phyloP scores from a whole-genome alignment of 164 flowering plant genomes.

The Sextonia rubra region DNA sequence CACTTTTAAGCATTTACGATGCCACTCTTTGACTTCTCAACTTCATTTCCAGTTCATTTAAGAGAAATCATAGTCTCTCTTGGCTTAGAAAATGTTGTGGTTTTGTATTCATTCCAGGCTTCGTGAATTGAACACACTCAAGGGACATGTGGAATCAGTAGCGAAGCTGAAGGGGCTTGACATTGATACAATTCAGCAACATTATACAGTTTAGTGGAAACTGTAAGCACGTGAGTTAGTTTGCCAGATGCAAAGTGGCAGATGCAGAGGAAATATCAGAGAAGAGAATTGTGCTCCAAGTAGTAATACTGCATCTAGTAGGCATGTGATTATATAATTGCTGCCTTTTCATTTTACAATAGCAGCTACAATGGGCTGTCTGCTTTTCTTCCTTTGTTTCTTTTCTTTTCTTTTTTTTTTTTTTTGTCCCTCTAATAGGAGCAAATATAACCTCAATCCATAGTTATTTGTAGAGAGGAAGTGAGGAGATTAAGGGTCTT shows the following conservation, averaged over 20 bases:
- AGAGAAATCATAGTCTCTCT: not conserved
- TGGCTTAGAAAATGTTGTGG: not conserved
- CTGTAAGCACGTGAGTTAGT: not conserved
- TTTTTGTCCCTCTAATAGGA: too few species aligned
- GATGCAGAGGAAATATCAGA: not conserved
- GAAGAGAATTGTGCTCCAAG: conserved; percentile 1
- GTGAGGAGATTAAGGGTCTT: too few species aligned
- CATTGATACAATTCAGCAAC: conserved; percentile 70
- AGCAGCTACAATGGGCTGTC: not conserved
- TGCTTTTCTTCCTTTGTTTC: too few species aligned
- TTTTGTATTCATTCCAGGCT: conserved; percentile 31
- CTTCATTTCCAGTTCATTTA: not conserved
- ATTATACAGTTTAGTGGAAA: conserved; percentile 50
- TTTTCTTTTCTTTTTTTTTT: too few species aligned
- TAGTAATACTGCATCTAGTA: conserved; percentile 8
- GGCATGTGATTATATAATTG: conserved; percentile 1
- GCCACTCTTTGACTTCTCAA: too few species aligned
- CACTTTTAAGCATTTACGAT: not conserved
- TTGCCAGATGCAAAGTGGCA: not conserved
- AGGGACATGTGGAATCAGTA: conserved; percentile 78
- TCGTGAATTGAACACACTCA: conserved; percentile 67
- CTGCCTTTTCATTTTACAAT: conserved; percentile 3
- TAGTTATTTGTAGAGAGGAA: too few species aligned
- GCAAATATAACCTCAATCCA: too few species aligned
- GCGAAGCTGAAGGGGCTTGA: conserved; percentile 73